These are phyloP conservation scores for Bonia amplexicaulis DNA, from an alignment of 176 grass and related monocot genomes.

Conservation along the genomic window DNA sequence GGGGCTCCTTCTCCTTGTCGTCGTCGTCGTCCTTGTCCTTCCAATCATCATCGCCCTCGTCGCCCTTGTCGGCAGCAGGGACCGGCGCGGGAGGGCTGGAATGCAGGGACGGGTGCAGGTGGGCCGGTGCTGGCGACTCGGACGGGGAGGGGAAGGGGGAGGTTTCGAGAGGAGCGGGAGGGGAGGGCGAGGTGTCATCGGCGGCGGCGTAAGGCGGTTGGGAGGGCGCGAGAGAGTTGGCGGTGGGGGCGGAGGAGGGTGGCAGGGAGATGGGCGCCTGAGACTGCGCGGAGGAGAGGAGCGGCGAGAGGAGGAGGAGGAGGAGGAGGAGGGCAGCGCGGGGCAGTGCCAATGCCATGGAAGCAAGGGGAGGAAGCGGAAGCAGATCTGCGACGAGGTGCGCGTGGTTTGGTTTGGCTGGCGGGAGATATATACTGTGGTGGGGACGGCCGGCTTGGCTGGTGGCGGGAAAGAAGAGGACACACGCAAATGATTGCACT, in stretches of 20 bases:
- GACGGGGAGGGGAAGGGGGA: neutral
- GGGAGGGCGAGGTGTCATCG: neutral
- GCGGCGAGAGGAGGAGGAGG: neutral
- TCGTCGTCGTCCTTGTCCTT: neutral
- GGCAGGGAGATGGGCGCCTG: conserved; percentile 11
- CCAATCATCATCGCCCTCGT: neutral
- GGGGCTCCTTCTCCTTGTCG: neutral
- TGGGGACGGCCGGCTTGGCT: too few relatives aligned
- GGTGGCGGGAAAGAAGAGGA: too few relatives aligned
- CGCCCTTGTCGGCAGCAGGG: neutral
- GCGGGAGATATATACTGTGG: neutral
- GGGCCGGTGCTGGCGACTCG: neutral
- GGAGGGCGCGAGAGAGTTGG: neutral
- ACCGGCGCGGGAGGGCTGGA: neutral
- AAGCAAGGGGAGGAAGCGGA: neutral
- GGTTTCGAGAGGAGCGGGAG: neutral
- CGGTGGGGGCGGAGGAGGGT: neutral
- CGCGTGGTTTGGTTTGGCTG: neutral
- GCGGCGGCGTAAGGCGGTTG: neutral
- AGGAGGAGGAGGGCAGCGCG: neutral
- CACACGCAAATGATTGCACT: too few relatives aligned
- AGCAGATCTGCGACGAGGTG: conserved; percentile 18
- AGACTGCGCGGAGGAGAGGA: conserved; percentile 6
- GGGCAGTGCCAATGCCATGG: conserved; percentile 17
- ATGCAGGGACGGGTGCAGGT: neutral